Evolutionary conservation across 306 rosid genomes (phyloP), one percentile per base, ranked within the genome.

Genomic region (Quercus parvula): DNA sequence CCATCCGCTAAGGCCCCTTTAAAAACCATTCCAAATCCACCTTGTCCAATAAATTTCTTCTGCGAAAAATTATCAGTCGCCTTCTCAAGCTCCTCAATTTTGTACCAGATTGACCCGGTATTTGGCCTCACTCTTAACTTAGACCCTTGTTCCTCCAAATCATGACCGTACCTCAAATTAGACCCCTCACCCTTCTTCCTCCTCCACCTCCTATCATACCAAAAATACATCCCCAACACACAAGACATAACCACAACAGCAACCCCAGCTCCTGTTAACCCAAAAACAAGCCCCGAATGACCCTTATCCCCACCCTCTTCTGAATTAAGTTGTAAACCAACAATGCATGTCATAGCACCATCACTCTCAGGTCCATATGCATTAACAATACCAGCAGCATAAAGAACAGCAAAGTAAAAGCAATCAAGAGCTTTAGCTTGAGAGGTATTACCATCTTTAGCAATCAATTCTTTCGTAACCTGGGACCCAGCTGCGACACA

Each of bases 1-100:
- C 94, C 98, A 84, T 95, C 98, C 30, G 85, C 9, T 75, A 95
- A 77, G 33, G 84, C 82, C 61, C 98, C 99, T 85, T 84, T 91
- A 85, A 86, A 90, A 76, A 95, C 98, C 74, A 93, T 20, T 54
- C 98, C 99, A 87, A 93, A 91, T 31, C 98, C 99, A 31, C 99
- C 99, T 78, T 96, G 75, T 61, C 99, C 99, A 5, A 95, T 79
- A 59, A 95, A 95, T 72, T 93, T 95, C 80, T 84, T 93, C 20
- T 91, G 79, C 19, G 97, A 89, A 83, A 95, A 95, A 5, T 86
- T 88, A 68, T 77, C 71, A 13, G 99, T 95, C 15, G 98, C 99
- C 78, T 89, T 95, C 88, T 91, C 91, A 78, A 93, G 93, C n/a
- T 93, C 99, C 81, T 81, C 78, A 84, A 95, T 88, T 46, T 95